phyloP scores from a whole-genome alignment of 176 grass and related monocot genomes.

The Cenchrus purpureus region DNA sequence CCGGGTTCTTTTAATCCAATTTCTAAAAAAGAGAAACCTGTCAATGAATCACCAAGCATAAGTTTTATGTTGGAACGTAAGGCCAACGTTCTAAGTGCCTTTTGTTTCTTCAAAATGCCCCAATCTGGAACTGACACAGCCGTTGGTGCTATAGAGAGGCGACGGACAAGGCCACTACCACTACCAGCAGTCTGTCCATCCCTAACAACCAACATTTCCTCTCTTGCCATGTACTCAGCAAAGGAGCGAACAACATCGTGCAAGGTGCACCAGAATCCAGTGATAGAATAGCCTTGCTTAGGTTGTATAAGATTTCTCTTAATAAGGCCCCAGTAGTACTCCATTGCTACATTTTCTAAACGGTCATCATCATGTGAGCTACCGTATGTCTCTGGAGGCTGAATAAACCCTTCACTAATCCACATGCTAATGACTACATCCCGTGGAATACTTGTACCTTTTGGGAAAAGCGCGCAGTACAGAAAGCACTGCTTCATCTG shows the following conservation, averaged over 20 bases:
- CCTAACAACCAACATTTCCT: not conserved
- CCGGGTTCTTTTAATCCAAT: too few species aligned
- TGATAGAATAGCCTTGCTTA: rapidly evolving
- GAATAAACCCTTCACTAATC: conserved; percentile 35
- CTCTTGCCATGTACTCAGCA: conserved; percentile 11
- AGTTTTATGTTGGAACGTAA: not conserved
- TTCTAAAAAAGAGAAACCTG: too few species aligned
- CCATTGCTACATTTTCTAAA: not conserved
- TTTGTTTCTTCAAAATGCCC: not conserved
- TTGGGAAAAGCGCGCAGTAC: conserved; percentile 21
- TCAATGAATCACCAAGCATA: not conserved
- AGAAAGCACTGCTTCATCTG: conserved; percentile 39
- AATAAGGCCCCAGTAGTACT: not conserved
- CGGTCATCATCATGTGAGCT: not conserved
- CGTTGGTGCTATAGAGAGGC: not conserved
- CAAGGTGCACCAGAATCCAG: not conserved
- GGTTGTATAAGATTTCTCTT: conserved; percentile 35
- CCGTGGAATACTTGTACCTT: not conserved
- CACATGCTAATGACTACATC: not conserved
- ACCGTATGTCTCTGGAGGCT: not conserved
- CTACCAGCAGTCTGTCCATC: not conserved
- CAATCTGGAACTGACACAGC: too few species aligned
- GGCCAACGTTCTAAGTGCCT: conserved; percentile 16
- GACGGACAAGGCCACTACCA: not conserved
- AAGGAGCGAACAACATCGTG: conserved; percentile 20